Percentiles rank a stretch among this genome's conserved stretches.
These are phyloP conservation scores for Coelastrella sp. DNA, from an alignment of 139 green algal species.

Conservation along the genomic window DNA sequence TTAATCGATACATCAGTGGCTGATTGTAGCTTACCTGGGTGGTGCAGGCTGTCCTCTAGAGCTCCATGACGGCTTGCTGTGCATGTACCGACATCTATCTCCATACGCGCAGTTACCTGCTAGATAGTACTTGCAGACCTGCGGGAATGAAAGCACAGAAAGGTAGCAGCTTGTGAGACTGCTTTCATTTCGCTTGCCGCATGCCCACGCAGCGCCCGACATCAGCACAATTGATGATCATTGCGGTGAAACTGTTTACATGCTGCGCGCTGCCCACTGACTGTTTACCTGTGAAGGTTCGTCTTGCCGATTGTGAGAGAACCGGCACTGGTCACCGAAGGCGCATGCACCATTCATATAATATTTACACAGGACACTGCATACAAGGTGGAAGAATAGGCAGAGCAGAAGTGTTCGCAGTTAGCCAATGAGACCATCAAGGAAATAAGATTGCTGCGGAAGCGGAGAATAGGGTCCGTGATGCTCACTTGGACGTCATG, in stretches of 20 bases:
- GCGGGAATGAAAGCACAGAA: not conserved
- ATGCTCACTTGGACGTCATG: slow-evolving; percentile 16
- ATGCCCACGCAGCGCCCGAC: too few relatives aligned
- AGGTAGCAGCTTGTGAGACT: too few relatives aligned
- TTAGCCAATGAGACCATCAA: too few relatives aligned
- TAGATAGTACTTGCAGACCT: slow-evolving; percentile 71
- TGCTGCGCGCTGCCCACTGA: too few relatives aligned
- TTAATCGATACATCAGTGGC: not conserved
- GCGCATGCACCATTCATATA: slow-evolving; percentile 70
- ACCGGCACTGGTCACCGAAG: slow-evolving; percentile 70
- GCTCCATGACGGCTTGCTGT: slow-evolving; percentile 44
- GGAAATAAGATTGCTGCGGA: too few relatives aligned
- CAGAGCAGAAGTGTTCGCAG: too few relatives aligned
- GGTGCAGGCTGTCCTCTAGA: slow-evolving; percentile 6
- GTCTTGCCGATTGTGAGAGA: slow-evolving; percentile 55
- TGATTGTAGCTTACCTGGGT: not conserved
- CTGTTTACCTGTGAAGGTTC: slow-evolving; percentile 48
- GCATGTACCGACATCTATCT: slow-evolving; percentile 64
- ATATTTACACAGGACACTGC: slow-evolving; percentile 70
- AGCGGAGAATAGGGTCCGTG: too few relatives aligned
- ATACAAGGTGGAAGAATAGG: too few relatives aligned
- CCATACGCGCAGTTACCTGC: slow-evolving; percentile 72
- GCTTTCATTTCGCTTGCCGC: too few relatives aligned
- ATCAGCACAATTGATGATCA: too few relatives aligned
- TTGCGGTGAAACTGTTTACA: too few relatives aligned